Evolutionary conservation across 306 rosid species (phyloP).

Genomic region (Vachellia pachyceras): DNA sequence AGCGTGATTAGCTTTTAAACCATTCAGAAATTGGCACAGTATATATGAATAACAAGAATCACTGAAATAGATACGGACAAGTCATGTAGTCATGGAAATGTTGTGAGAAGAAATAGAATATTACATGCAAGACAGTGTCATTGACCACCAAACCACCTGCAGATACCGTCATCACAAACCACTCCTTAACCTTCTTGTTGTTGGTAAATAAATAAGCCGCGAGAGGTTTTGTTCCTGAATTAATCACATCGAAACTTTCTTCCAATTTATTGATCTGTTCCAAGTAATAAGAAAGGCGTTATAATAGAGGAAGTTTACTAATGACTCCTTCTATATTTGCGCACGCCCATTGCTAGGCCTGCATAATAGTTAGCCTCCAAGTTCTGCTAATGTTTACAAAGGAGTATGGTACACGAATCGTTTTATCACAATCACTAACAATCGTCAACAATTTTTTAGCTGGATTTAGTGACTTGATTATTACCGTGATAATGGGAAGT

Average conservation of each 20-base stretch:
- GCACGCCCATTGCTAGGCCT: slow-evolving; percentile 25
- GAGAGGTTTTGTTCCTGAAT: slow-evolving; percentile 88
- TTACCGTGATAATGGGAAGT: slow-evolving; percentile 90
- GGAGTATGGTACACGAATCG: neutral
- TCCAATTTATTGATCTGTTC: slow-evolving; percentile 83
- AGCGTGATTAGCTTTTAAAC: neutral
- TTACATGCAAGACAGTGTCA: slow-evolving; percentile 84
- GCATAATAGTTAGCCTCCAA: neutral
- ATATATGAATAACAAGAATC: slow-evolving; percentile 22
- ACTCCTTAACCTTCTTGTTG: slow-evolving; percentile 77
- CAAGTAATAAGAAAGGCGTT: slow-evolving; percentile 24
- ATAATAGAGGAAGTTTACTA: slow-evolving; percentile 4
- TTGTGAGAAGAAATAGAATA: slow-evolving; percentile 31
- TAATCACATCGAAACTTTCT: slow-evolving; percentile 78
- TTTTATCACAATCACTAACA: neutral
- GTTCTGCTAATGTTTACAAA: slow-evolving; percentile 1
- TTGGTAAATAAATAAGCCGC: slow-evolving; percentile 94
- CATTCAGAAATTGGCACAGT: neutral
- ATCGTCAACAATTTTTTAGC: neutral
- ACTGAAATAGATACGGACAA: neutral
- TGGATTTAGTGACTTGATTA: slow-evolving; percentile 33
- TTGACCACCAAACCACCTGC: slow-evolving; percentile 94
- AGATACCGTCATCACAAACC: slow-evolving; percentile 66
- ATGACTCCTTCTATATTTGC: slow-evolving; percentile 13
- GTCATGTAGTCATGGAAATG: slow-evolving; percentile 11